Percentiles rank a stretch among this genome's conserved stretches.
Conservation (phyloP, 495 filamentous ascomycete species). For the Hypoxylon crocopeplum region DNA sequence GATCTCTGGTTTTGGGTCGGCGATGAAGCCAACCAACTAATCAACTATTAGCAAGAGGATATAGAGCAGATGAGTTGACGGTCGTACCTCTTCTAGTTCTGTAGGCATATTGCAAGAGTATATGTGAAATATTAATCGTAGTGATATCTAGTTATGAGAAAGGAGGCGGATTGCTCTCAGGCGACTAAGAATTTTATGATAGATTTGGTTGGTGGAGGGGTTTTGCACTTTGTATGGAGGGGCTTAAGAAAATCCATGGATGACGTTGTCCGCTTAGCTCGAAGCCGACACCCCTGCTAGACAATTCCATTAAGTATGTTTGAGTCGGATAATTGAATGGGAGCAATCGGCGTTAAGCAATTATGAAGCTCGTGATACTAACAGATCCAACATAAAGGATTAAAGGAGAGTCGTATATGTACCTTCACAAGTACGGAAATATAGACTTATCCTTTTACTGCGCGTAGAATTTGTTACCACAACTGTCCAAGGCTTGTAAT, state of each 20-base stretch:
- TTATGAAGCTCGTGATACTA: constrained; percentile 2
- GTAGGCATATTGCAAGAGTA: constrained; percentile 66
- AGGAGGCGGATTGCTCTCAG: background rate
- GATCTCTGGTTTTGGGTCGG: constrained; percentile 86
- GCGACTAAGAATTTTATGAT: constrained; percentile 13
- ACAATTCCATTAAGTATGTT: too few species aligned
- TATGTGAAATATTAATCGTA: background rate
- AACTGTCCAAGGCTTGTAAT: too few species aligned
- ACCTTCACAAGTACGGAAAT: background rate
- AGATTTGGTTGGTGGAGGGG: constrained; percentile 18
- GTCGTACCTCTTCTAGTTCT: constrained; percentile 78
- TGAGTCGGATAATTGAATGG: too few species aligned
- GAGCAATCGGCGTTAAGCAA: too few species aligned
- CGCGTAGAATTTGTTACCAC: too few species aligned
- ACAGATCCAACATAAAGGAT: too few species aligned
- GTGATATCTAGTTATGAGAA: background rate
- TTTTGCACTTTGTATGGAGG: constrained; percentile 29
- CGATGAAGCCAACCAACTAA: constrained; percentile 90
- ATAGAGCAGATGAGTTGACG: background rate
- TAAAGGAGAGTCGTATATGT: too few species aligned
- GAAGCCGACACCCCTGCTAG: too few species aligned
- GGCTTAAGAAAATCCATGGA: constrained; percentile 18
- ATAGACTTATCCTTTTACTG: background rate
- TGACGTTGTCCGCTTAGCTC: constrained; percentile 23
- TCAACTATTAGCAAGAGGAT: constrained; percentile 25